phyloP scores from a whole-genome alignment of 2,329 filamentous ascomycete genomes.

The Colletotrichum sp. region DNA sequence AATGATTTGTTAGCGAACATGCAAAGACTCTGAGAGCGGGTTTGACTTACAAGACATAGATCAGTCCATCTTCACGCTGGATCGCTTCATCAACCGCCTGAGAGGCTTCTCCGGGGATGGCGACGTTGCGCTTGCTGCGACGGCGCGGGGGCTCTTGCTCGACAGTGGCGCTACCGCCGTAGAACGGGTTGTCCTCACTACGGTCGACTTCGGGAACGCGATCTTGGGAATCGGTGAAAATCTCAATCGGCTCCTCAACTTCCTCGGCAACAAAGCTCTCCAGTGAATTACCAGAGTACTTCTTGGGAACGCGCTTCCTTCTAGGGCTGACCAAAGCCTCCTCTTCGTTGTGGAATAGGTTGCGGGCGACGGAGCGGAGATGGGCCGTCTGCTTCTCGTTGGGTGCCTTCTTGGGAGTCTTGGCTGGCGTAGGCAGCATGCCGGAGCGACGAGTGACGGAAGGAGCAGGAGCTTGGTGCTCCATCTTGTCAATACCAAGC shows the following conservation, averaged over 20 bases:
- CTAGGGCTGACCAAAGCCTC: conserved; percentile 63
- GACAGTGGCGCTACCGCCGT: conserved; percentile 47
- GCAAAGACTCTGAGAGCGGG: not conserved
- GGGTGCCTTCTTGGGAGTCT: conserved; percentile 73
- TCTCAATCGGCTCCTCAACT: conserved; percentile 66
- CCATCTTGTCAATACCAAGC: conserved; percentile 38
- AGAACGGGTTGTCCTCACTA: conserved; percentile 76
- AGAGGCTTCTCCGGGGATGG: conserved; percentile 61
- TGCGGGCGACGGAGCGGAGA: conserved; percentile 62
- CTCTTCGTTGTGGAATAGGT: conserved; percentile 65
- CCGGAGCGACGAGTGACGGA: conserved; percentile 41
- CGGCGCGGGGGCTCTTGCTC: conserved; percentile 50
- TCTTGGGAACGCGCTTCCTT: conserved; percentile 60
- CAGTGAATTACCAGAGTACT: conserved; percentile 58
- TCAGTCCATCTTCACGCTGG: conserved; percentile 72
- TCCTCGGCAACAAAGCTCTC: conserved; percentile 65
- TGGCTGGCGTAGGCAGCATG: conserved; percentile 79
- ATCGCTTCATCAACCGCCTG: conserved; percentile 68
- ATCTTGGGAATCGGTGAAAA: conserved; percentile 83
- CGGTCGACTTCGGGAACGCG: conserved; percentile 71
- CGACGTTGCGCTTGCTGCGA: conserved; percentile 59
- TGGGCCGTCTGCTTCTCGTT: conserved; percentile 54
- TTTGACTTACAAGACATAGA: conserved; percentile 77
- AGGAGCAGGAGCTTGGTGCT: not conserved
- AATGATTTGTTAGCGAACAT: conserved; percentile 6